Evolutionary conservation across 345 rosid genomes (phyloP), one percentile per base, ranked within the genome.

Genomic region (Gossypium mustelinum): DNA sequence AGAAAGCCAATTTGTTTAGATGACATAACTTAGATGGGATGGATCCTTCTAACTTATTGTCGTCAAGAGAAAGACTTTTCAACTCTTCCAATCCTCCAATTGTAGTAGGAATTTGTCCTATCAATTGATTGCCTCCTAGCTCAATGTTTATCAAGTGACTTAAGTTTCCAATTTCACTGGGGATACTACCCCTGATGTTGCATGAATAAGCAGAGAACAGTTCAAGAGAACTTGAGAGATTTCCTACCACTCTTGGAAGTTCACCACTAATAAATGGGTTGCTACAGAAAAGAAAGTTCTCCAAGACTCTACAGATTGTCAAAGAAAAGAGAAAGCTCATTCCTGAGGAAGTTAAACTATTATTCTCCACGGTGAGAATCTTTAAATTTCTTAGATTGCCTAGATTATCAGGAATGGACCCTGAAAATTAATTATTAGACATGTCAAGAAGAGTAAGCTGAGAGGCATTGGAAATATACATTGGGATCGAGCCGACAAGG

Each of bases 161-260:
- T 18, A 11, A 9, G 48, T 45, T 45, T 9, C 60, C 27, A 18
- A 56, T 18, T 56, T 56, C 60, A n/a, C 5, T 18, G 4, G 60
- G 60, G 11, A 56, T 56, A 6, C 27, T 56, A 18, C 60, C 60
- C 24, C 5, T 56, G 0, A 56, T 56, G 27, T 56, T 56, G 60
- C 60, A 56, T 4, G 2, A 0, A 2, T 0, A 3, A 20, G 11
- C 60, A 9, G 0, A 0, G 12, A 56, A 56, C 8, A 0, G 2
- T 10, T 56, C 12, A 20, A 56, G 25, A 18, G 60, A 56, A 55
- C 1, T 2, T 17, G 59, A 55, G 27, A 56, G 25, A 56, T 56
- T 56, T 56, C 60, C 60, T 56, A 56, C 12, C 11, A 24, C 25
- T 24, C 25, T 24, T 24, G 25, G 25, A 24, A 24, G 25, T 24